These are phyloP conservation scores for Cladosporium sp. DNA, from an alignment of 2,329 filamentous ascomycete species.

Conservation along the genomic window DNA sequence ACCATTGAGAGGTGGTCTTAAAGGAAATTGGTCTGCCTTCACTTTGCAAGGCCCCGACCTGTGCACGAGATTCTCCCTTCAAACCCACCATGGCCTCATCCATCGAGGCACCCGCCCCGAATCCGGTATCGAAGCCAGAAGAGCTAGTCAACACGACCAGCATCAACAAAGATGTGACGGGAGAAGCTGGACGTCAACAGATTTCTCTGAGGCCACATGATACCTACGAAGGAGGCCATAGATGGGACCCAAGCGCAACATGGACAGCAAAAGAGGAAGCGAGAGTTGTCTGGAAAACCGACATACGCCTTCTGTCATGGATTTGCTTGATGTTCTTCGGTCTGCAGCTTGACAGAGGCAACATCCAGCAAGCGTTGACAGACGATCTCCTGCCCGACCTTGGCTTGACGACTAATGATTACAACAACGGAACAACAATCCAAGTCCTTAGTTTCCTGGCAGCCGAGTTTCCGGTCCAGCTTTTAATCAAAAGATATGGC, in stretches of 20 bases:
- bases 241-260: slow-evolving; percentile 54
- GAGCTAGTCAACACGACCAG: slow-evolving; percentile 1
- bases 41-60: too few species aligned
- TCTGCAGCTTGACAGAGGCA: slow-evolving; percentile 47
- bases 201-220: slow-evolving; percentile 38
- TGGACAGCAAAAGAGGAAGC: slow-evolving; percentile 57
- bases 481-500: slow-evolving; percentile 43
- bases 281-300: slow-evolving; percentile 33
- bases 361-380: slow-evolving; percentile 34
- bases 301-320: slow-evolving; percentile 49
- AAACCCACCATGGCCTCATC: background rate
- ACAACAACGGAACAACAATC: slow-evolving; percentile 42
- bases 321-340: slow-evolving; percentile 54
- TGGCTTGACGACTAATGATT: slow-evolving; percentile 48
- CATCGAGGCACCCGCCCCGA: background rate
- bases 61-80: too few species aligned
- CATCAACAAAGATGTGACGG: background rate
- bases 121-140: slow-evolving; percentile 3
- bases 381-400: slow-evolving; percentile 39
- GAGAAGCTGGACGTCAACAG: slow-evolving; percentile 4
- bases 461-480: slow-evolving; percentile 34
- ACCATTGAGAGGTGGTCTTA: too few species aligned
- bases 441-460: slow-evolving; percentile 80
- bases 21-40: too few species aligned
- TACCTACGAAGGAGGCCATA: slow-evolving; percentile 55